Evolutionary conservation across 164 flowering plant genomes (phyloP).

Genomic region (Nymphaea colorata): DNA sequence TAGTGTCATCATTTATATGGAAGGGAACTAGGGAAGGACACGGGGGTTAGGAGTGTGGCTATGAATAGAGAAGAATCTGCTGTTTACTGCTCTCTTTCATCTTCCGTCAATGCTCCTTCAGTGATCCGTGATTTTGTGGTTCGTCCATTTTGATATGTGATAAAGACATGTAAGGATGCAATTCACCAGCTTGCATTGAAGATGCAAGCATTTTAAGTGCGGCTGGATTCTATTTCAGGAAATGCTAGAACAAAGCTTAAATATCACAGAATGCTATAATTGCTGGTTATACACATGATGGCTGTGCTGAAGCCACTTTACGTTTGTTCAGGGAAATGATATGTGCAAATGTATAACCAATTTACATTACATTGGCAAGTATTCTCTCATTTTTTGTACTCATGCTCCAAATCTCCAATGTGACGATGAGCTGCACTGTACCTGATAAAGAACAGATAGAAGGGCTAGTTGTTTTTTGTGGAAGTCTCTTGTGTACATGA

Average conservation of each 20-base stretch:
- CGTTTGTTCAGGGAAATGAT: conserved; percentile 38
- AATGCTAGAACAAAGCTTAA: conserved; percentile 17
- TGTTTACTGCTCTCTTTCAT: too few relatives aligned
- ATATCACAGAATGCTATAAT: conserved; percentile 53
- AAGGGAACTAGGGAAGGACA: too few relatives aligned
- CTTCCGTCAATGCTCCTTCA: neutral
- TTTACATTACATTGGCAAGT: conserved; percentile 50
- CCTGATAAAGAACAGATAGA: conserved; percentile 22
- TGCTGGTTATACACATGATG: conserved; percentile 35
- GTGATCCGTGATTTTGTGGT: conserved; percentile 40
- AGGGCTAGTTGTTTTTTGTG: conserved; percentile 33
- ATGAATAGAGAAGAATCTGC: too few relatives aligned
- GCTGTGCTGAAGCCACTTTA: conserved; percentile 33
- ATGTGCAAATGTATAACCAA: conserved; percentile 28
- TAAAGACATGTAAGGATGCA: conserved; percentile 28
- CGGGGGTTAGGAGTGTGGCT: too few relatives aligned
- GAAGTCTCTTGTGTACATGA: conserved; percentile 60
- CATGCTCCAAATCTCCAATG: conserved; percentile 41
- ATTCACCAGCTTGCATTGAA: conserved; percentile 47
- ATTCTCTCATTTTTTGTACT: conserved; percentile 48
- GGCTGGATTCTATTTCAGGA: conserved; percentile 28
- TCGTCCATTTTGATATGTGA: conserved; percentile 15
- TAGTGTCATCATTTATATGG: too few relatives aligned
- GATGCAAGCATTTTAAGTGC: conserved; percentile 30
- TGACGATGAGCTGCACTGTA: conserved; percentile 56